These are phyloP conservation scores for Leccinum fibrillosum DNA, from an alignment of 768 basidiomycete species.

Conservation along the genomic window DNA sequence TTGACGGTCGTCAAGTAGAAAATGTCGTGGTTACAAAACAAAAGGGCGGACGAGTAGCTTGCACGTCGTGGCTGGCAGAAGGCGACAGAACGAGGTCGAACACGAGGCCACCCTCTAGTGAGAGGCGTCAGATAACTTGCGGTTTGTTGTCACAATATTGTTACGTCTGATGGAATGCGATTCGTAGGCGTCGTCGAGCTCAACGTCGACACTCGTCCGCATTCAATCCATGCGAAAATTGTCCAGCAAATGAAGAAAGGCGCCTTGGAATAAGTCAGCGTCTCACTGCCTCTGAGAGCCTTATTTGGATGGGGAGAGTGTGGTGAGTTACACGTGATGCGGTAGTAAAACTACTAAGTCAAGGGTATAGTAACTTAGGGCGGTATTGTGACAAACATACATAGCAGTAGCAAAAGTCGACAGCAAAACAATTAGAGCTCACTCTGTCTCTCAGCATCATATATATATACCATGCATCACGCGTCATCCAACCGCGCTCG, in stretches of 20 bases:
- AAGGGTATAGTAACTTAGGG: conserved; percentile 7
- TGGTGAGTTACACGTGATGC: conserved; percentile 6
- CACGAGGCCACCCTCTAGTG: conserved; percentile 16
- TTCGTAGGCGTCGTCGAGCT: neutral
- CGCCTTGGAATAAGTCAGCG: neutral
- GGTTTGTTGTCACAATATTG: neutral
- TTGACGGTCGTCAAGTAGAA: neutral
- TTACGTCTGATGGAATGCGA: conserved; percentile 1
- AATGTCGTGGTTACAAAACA: conserved; percentile 1
- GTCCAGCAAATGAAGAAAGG: neutral
- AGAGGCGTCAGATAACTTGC: neutral
- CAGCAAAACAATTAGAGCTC: conserved; percentile 3
- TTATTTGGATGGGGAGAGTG: conserved; percentile 6
- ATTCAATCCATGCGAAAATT: neutral
- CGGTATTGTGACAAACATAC: conserved; percentile 1
- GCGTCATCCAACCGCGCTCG: conserved; percentile 6
- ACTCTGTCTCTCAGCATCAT: conserved; percentile 1
- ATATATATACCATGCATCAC: neutral
- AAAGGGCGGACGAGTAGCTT: conserved; percentile 2
- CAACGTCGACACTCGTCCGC: neutral
- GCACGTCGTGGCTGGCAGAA: neutral
- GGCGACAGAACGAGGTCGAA: conserved; percentile 17
- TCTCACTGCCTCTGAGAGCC: neutral
- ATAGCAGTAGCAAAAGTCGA: neutral
- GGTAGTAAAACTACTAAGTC: neutral